Evolutionary conservation across 2,329 filamentous ascomycete genomes (phyloP).

Genomic region (Fusarium sp.): DNA sequence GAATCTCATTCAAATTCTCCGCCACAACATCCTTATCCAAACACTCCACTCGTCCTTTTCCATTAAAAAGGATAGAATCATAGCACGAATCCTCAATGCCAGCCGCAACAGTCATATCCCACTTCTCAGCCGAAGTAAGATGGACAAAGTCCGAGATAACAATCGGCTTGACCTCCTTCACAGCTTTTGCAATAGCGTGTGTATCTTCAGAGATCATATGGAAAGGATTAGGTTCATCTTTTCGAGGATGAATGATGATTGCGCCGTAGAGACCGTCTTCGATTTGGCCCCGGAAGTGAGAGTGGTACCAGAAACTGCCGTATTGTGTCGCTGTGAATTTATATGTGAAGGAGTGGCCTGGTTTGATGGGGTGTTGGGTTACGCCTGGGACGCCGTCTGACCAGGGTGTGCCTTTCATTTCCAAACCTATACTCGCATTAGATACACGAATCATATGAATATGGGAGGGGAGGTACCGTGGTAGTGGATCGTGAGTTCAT

Average conservation of each 20-base stretch:
- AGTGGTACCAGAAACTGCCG: conserved; percentile 72
- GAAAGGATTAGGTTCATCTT: conserved; percentile 57
- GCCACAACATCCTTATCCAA: conserved; percentile 57
- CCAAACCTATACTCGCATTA: conserved; percentile 53
- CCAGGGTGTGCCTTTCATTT: conserved; percentile 66
- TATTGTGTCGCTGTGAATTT: conserved; percentile 66
- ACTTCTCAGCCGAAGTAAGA: conserved; percentile 61
- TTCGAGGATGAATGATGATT: conserved; percentile 60
- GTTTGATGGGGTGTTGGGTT: conserved; percentile 62
- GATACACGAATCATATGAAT: not conserved
- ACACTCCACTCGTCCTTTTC: conserved; percentile 67
- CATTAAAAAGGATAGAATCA: conserved; percentile 71
- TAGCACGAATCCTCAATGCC: conserved; percentile 66
- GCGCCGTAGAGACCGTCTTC: conserved; percentile 70
- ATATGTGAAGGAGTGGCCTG: conserved; percentile 62
- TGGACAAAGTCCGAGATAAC: conserved; percentile 68
- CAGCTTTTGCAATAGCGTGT: conserved; percentile 62
- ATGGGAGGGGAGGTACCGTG: conserved; percentile 29
- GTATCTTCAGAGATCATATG: conserved; percentile 56
- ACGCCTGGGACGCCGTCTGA: conserved; percentile 70
- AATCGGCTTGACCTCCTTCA: conserved; percentile 58
- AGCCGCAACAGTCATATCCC: conserved; percentile 56
- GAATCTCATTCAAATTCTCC: conserved; percentile 49
- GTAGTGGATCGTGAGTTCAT: conserved; percentile 61
- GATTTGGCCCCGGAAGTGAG: conserved; percentile 65